phyloP scores from a whole-genome alignment of 2,329 filamentous ascomycete species.

The Sphaceloma murrayae region DNA sequence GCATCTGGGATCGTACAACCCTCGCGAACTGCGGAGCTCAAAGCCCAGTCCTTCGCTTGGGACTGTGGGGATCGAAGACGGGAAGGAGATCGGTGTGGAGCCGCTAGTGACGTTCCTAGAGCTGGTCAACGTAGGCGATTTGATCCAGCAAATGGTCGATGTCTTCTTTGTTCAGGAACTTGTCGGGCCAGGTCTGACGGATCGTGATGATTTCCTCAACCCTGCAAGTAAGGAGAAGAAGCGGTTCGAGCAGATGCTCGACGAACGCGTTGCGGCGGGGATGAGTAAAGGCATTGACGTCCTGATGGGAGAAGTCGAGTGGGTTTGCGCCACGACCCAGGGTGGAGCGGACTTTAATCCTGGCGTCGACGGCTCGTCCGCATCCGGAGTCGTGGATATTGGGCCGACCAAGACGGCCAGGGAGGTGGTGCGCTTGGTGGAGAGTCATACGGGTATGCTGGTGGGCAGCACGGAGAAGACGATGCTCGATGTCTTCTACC shows the following conservation, averaged over 20 bases:
- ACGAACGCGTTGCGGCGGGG: constrained; percentile 90
- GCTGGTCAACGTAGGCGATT: constrained; percentile 91
- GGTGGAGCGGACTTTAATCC: constrained; percentile 86
- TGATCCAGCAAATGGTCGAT: constrained; percentile 98
- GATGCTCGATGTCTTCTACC: constrained; percentile 96
- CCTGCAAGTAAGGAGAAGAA: constrained; percentile 92
- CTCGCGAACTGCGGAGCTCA: constrained; percentile 58
- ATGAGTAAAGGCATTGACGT: constrained; percentile 97
- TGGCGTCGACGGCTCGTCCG: constrained; percentile 27
- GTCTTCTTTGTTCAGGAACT: constrained; percentile 98
- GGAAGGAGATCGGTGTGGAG: constrained; percentile 54
- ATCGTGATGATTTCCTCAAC: constrained; percentile 90
- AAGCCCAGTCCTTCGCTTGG: too few relatives aligned
- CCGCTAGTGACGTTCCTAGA: constrained; percentile 93
- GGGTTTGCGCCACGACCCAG: constrained; percentile 82
- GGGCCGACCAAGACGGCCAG: constrained; percentile 71
- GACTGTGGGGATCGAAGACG: too few relatives aligned
- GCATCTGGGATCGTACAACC: constrained; percentile 85
- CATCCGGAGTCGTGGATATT: constrained; percentile 42
- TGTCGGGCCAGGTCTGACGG: constrained; percentile 67
- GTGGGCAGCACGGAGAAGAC: constrained; percentile 93
- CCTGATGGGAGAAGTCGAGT: constrained; percentile 96
- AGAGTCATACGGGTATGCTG: constrained; percentile 84
- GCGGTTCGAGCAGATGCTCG: constrained; percentile 96
- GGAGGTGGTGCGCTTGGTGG: constrained; percentile 75